Base-by-base conservation (phyloP, 345 rosid species). In the Linum usitatissimum region DNA sequence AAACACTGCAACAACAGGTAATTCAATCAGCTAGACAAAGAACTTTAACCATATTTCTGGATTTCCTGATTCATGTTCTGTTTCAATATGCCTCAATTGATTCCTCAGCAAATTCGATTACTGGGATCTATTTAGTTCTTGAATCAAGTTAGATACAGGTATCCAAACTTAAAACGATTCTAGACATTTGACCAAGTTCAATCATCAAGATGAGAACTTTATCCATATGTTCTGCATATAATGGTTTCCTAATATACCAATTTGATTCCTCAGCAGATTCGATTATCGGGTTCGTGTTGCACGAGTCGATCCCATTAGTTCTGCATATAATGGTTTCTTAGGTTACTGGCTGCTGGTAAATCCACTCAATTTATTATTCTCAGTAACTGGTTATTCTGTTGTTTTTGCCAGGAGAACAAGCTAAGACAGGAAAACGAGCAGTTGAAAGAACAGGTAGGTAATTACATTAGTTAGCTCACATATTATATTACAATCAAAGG, bases 381-480 rank as follows among this genome's bases (percentile, higher is more conserved):
- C 10, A 15, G 15, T 10, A 13, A 45, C 51, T 45, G 6, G 13
- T 10, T 12, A 10, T 45, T 45, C 51, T 12, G 4, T 7, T 9
- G 5, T 23, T 64, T 9, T 40, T 13, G 30, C 20, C 79, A 81
- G 79, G 78, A 71, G 60, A 73, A 42, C 54, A 61, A 53, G 65
- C 73, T 76, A 70, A 57, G 28, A 55, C 75, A 73, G 59, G 80
- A 78, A 64, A 73, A 81, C 13, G 63, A 55, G 40, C 42, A 51
- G 20, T 75, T 81, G 6, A 60, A 78, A 59, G 55, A 14, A 48
- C 49, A 76, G 82, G 85, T 81, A 76, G 82, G 85, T 81, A 70
- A 59, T 2, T 23, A 23, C 28, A 23, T 23, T 23, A 23, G 28
- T 23, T 23, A 23, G 28, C 28, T 23, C 28, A 23, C 28, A 23